phyloP scores from a whole-genome alignment of 2,329 filamentous ascomycete genomes.

The Passalora sequoiae region DNA sequence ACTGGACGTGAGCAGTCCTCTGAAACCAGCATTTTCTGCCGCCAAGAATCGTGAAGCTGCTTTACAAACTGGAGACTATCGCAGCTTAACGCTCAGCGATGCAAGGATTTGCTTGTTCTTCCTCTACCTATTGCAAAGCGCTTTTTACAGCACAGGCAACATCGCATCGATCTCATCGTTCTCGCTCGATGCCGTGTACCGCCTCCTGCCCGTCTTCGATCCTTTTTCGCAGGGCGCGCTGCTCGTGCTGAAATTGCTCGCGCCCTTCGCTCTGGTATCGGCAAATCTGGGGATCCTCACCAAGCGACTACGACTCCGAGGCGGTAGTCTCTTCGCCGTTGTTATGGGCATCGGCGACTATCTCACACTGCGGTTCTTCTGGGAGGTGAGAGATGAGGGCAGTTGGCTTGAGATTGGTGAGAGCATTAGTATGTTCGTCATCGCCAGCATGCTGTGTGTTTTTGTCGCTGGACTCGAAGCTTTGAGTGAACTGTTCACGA shows the following conservation, averaged over 20 bases:
- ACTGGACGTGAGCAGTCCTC: conserved; percentile 28
- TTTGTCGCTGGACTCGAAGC: conserved; percentile 87
- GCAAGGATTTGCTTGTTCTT: conserved; percentile 88
- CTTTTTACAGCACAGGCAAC: conserved; percentile 96
- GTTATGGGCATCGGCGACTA: conserved; percentile 90
- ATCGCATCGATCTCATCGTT: conserved; percentile 91
- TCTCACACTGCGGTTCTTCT: conserved; percentile 94
- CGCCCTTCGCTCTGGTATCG: conserved; percentile 87
- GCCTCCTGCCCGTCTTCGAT: conserved; percentile 86
- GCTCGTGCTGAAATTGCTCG: conserved; percentile 80
- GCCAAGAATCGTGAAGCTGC: conserved; percentile 32
- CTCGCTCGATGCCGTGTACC: conserved; percentile 80
- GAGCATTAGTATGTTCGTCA: conserved; percentile 91
- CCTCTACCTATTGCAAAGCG: conserved; percentile 87
- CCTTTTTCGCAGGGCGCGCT: conserved; percentile 87
- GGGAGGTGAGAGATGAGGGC: conserved; percentile 92
- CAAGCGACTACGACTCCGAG: conserved; percentile 72
- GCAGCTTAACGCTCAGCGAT: conserved; percentile 74
- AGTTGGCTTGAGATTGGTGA: conserved; percentile 97
- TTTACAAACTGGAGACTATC: conserved; percentile 43
- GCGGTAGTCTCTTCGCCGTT: conserved; percentile 86
- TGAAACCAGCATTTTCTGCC: conserved; percentile 33
- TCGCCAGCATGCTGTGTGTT: conserved; percentile 81
- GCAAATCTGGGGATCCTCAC: conserved; percentile 94
- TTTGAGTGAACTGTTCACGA: conserved; percentile 75